Conservation (phyloP, 768 basidiomycete species). For the Mycena venus region DNA sequence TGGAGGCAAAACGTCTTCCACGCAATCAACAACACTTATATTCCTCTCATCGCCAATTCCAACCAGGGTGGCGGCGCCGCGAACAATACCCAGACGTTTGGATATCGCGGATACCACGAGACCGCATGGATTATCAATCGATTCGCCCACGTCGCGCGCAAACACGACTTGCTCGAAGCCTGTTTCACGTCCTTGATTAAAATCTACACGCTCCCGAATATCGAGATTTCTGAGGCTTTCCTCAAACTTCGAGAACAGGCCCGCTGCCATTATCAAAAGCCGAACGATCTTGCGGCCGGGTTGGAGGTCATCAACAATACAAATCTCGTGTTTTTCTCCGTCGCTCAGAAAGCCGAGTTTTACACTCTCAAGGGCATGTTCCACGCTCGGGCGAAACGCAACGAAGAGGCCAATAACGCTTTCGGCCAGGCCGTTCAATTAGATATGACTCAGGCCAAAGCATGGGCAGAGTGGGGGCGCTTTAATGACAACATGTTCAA, state of each 20-base stretch:
- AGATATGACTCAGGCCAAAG: constrained; percentile 94
- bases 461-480: constrained; percentile 98
- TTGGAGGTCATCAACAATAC: constrained; percentile 99
- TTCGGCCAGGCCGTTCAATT: constrained; percentile 97
- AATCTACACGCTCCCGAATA: constrained; percentile 99
- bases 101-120: constrained; percentile 97
- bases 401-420: constrained; percentile 91
- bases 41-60: constrained; percentile 83
- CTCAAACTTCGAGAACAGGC: constrained; percentile 98
- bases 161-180: constrained; percentile 96
- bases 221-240: constrained; percentile 99
- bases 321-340: constrained; percentile 98
- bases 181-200: constrained; percentile 95
- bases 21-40: constrained; percentile 95
- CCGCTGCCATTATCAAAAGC: constrained; percentile 96
- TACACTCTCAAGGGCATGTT: constrained; percentile 99
- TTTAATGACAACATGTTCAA: constrained; percentile 96
- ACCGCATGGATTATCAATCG: constrained; percentile 99
- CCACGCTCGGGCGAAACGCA: constrained; percentile 86
- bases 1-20: constrained; percentile 99
- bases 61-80: constrained; percentile 66
- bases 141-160: constrained; percentile 97
- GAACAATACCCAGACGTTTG: constrained; percentile 82
- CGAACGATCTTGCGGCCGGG: constrained; percentile 92
- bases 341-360: constrained; percentile 96